phyloP scores from a whole-genome alignment of 2,329 filamentous ascomycete species.

The Apiospora malaysiana region DNA sequence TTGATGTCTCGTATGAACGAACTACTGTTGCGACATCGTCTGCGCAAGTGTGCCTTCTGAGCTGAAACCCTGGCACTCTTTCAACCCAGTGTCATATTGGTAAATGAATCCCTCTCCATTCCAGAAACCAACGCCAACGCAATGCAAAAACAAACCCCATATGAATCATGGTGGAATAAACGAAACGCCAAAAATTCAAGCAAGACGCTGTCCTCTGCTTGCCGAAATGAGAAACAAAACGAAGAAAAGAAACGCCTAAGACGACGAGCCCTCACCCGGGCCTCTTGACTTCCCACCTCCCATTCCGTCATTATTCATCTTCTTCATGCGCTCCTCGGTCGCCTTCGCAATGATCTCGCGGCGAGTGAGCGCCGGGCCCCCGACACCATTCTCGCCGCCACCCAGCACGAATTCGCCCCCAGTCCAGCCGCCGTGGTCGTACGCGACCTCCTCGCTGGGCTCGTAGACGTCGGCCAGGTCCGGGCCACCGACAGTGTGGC shows the following conservation, averaged over 20 bases:
- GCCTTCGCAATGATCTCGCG: constrained; percentile 78
- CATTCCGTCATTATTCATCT: constrained; percentile 39
- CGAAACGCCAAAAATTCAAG: not conserved
- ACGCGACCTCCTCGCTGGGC: constrained; percentile 54
- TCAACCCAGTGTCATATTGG: too few species aligned
- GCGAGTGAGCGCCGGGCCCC: constrained; percentile 55
- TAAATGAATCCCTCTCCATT: not conserved
- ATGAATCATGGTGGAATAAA: not conserved
- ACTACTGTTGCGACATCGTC: too few species aligned
- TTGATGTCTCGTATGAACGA: not conserved
- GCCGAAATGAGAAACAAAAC: not conserved
- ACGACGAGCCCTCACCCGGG: not conserved
- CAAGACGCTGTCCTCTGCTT: not conserved
- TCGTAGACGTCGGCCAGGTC: constrained; percentile 61
- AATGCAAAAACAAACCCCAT: not conserved
- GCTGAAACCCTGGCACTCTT: too few species aligned
- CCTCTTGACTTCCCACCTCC: constrained; percentile 25
- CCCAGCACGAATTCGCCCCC: constrained; percentile 81
- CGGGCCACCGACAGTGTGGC: constrained; percentile 69
- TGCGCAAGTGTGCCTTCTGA: not conserved
- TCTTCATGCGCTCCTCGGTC: constrained; percentile 70
- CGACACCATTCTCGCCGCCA: constrained; percentile 39
- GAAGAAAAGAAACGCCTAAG: not conserved
- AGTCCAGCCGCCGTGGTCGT: constrained; percentile 78
- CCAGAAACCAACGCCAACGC: not conserved